Base-by-base conservation (phyloP, 306 rosid species). In the Medicago ruthenica region DNA sequence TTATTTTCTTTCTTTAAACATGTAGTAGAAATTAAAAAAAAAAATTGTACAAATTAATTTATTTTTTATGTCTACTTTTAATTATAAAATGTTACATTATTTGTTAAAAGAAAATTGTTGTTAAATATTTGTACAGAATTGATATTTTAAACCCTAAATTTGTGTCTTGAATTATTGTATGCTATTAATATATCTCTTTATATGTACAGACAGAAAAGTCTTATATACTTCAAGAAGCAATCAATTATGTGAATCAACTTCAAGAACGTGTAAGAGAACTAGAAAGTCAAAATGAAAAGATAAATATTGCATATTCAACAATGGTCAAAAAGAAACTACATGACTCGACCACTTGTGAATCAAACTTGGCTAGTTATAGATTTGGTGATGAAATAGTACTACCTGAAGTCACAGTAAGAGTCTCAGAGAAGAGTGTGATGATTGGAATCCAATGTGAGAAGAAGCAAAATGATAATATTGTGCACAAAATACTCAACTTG, bases 221-320 rank as follows among this genome's bases (percentile, higher is more conserved):
- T 42, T 55, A 60, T 7, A 57, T 72, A 55, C 76, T 72, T 72
- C 40, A 55, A 20, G 76, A 57, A 72, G 67, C 76, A 1, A 72
- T 42, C 15, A 55, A 57, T 12, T 57, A 72, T n/a, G 24, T 72
- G 55, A 55, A 72, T 7, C 54, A 57, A 24, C 67, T 72, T 72
- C 67, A 57, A 72, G 76, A 72, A 6, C 67, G 55, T 7, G 67
- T 72, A 21, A 72, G 15, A 39, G 76, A 55, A 11, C 67, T 72
- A 39, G 76, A 72, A 45, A 72, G 10, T 6, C 22, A 72, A 11
- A 72, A 72, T 10, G 47, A 42, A 15, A 72, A 59, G 17, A 59
- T 59, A 59, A 59, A 12, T 21, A 55, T 55, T 24, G 65, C 65
- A 12, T 24, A 59, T 59, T 59, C 65, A 59, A 34, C 16, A 59